Evolutionary conservation across 1,284 basidiomycete genomes (phyloP).

Genomic region (Rhodotorula sp.): DNA sequence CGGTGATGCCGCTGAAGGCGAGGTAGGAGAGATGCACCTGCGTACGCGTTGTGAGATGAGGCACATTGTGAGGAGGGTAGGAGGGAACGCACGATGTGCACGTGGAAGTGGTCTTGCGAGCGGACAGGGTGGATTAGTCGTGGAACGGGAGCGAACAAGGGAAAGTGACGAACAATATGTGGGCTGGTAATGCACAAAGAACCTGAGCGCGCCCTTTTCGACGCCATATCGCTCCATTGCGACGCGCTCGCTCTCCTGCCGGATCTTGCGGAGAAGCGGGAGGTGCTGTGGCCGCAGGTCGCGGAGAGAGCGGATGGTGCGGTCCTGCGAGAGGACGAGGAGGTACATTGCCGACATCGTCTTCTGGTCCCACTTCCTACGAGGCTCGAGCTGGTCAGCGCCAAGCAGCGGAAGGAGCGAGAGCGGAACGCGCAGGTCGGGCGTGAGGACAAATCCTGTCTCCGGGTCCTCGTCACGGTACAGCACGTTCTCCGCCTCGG

Average conservation of each 20-base stretch:
- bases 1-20: conserved; percentile 67
- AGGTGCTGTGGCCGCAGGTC: conserved; percentile 67
- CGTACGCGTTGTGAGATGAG: conserved; percentile 46
- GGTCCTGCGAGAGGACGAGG: conserved; percentile 46
- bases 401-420: background rate
- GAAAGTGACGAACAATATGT: conserved; percentile 76
- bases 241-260: conserved; percentile 58
- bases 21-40: conserved; percentile 63
- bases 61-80: background rate
- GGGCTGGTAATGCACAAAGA: conserved; percentile 94
- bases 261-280: conserved; percentile 68
- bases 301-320: conserved; percentile 49
- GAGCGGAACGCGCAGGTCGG: conserved; percentile 63
- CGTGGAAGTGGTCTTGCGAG: conserved; percentile 81
- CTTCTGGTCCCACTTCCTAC: conserved; percentile 68
- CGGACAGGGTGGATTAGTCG: background rate
- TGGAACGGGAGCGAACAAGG: background rate
- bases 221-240: conserved; percentile 67
- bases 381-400: background rate
- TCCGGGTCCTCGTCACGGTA: conserved; percentile 62
- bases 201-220: conserved; percentile 62
- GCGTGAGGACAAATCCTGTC: conserved; percentile 75
- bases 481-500: conserved; percentile 76
- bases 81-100: conserved; percentile 74
- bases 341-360: conserved; percentile 59